These are phyloP conservation scores for Pinus albicaulis DNA, from an alignment of 75 land plant genomes.

Conservation along the genomic window DNA sequence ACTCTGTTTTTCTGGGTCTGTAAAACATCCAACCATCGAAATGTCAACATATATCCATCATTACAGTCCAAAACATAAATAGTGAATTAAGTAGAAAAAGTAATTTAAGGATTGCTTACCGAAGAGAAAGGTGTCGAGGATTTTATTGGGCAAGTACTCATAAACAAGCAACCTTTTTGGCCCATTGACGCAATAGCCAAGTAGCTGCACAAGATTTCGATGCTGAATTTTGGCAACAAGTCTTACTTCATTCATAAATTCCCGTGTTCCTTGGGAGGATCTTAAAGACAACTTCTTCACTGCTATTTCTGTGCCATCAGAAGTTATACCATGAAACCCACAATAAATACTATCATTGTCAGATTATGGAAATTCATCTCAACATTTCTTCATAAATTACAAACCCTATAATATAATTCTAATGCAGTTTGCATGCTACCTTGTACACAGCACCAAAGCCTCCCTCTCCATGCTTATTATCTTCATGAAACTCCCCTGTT, in stretches of 20 bases:
- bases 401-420: no score
- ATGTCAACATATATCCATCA: neutral
- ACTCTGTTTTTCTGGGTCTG: neutral
- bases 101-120: neutral
- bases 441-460: no score
- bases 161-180: slow-evolving; percentile 25
- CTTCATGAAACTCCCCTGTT: no score
- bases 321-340: slow-evolving; percentile 15
- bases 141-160: slow-evolving; percentile 26
- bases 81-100: neutral
- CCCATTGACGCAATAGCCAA: slow-evolving; percentile 15
- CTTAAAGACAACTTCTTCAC: slow-evolving; percentile 24
- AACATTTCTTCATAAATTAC: no score
- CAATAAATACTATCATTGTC: no score
- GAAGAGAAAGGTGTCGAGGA: slow-evolving; percentile 13
- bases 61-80: neutral
- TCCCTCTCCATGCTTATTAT: no score
- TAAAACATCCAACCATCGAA: neutral
- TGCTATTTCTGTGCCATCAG: slow-evolving; percentile 23
- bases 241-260: slow-evolving; percentile 34
- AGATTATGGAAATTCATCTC: no score
- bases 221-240: no score
- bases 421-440: no score
- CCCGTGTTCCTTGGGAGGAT: slow-evolving; percentile 29
- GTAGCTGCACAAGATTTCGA: slow-evolving; percentile 15